A percentile compares a stretch with the other conserved stretches of the same genome.
These are phyloP conservation scores for Ampelomyces quisqualis DNA, from an alignment of 2,329 filamentous ascomycete genomes.

Conservation along the genomic window DNA sequence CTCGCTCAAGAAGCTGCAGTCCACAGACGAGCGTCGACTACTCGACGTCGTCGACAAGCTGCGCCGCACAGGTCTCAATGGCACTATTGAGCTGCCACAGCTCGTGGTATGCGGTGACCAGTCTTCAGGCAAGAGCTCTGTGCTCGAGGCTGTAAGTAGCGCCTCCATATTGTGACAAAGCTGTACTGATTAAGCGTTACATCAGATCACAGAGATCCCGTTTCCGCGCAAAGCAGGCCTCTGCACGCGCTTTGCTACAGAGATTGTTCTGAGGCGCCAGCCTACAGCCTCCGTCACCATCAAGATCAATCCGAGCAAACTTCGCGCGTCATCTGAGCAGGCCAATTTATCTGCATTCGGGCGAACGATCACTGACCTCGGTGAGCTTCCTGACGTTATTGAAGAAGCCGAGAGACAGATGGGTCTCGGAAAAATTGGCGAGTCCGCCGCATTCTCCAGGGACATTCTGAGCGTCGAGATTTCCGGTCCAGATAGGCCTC, in stretches of 20 bases:
- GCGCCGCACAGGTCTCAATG: slow-evolving; percentile 49
- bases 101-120: slow-evolving; percentile 50
- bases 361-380: slow-evolving; percentile 40
- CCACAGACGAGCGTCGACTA: slow-evolving; percentile 49
- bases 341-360: slow-evolving; percentile 42
- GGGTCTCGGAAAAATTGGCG: slow-evolving; percentile 41
- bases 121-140: slow-evolving; percentile 54
- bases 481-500: slow-evolving; percentile 40
- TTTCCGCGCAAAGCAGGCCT: not conserved
- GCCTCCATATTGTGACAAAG: not conserved
- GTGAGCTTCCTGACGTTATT: slow-evolving; percentile 53
- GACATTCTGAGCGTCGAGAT: slow-evolving; percentile 50
- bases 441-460: slow-evolving; percentile 39
- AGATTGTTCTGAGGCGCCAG: slow-evolving; percentile 46
- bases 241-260: slow-evolving; percentile 1
- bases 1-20: slow-evolving; percentile 49
- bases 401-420: slow-evolving; percentile 55
- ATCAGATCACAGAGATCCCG: not conserved
- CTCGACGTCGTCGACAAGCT: slow-evolving; percentile 58
- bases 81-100: slow-evolving; percentile 32
- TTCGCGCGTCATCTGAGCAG: slow-evolving; percentile 28
- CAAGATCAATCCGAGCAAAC: slow-evolving; percentile 42
- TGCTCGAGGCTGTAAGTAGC: slow-evolving; percentile 55
- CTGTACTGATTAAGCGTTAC: not conserved
- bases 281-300: slow-evolving; percentile 27